Conservation (phyloP, 1,284 basidiomycete species). For the Bjerkandera adusta region DNA sequence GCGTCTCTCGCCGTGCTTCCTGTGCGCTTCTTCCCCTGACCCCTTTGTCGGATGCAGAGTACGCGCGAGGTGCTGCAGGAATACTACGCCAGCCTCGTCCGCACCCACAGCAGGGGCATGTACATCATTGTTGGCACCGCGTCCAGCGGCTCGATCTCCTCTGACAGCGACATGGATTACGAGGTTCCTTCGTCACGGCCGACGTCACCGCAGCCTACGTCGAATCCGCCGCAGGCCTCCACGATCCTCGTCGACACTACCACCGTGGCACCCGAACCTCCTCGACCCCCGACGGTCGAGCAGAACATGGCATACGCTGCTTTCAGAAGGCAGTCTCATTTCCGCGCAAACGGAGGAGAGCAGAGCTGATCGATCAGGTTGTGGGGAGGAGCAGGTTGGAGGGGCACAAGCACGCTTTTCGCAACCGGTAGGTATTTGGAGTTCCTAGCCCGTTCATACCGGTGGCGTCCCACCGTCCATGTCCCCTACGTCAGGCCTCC, state of each 20-base stretch:
- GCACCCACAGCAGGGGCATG: constrained; percentile 63
- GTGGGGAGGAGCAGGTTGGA: too few relatives aligned
- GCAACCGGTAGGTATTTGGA: too few relatives aligned
- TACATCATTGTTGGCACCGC: constrained; percentile 53
- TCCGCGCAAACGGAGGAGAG: too few relatives aligned
- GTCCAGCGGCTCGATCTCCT: constrained; percentile 36
- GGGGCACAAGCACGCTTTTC: too few relatives aligned
- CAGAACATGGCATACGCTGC: constrained; percentile 81
- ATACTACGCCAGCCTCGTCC: constrained; percentile 82
- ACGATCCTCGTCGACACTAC: constrained; percentile 55
- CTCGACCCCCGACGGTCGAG: constrained; percentile 65
- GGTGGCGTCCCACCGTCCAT: too few relatives aligned
- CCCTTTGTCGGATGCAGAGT: constrained; percentile 46
- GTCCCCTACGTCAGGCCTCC: too few relatives aligned
- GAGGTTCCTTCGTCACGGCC: constrained; percentile 49
- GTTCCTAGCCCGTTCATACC: too few relatives aligned
- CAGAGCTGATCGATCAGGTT: too few relatives aligned
- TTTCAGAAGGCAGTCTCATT: constrained; percentile 42
- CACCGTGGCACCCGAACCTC: constrained; percentile 42
- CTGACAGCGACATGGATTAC: constrained; percentile 61
- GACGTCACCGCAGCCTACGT: constrained; percentile 39
- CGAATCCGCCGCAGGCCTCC: constrained; percentile 38
- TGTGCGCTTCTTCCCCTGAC: constrained; percentile 6
- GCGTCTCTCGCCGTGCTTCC: constrained; percentile 40
- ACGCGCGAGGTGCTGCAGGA: constrained; percentile 78